A percentile compares a stretch with the other conserved stretches of the same genome.
phyloP scores from a whole-genome alignment of 768 basidiomycete genomes.

The Strobilomyces dryophilus region DNA sequence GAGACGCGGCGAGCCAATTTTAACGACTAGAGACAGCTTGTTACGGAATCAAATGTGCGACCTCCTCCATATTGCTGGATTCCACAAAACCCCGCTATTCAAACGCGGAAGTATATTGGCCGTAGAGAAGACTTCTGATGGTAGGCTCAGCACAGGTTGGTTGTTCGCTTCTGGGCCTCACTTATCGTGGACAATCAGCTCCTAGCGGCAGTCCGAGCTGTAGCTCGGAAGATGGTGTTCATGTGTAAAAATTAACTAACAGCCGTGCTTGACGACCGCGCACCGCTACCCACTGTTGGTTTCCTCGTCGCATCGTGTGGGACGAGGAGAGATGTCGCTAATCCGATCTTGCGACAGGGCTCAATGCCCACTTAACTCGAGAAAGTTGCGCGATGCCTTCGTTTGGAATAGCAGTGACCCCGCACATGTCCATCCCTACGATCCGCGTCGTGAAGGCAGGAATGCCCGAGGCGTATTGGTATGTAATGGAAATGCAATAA shows the following conservation, averaged over 20 bases:
- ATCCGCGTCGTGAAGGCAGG: constrained; percentile 19
- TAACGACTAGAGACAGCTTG: constrained; percentile 21
- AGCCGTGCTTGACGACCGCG: constrained; percentile 12
- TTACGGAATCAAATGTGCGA: constrained; percentile 23
- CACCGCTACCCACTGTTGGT: constrained; percentile 1
- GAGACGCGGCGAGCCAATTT: constrained; percentile 13
- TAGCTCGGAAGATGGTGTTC: neutral
- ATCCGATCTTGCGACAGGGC: constrained; percentile 1
- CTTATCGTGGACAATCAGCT: constrained; percentile 12
- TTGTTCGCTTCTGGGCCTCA: constrained; percentile 3
- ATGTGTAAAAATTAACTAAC: constrained; percentile 19
- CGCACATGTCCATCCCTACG: constrained; percentile 12
- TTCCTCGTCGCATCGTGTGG: constrained; percentile 8
- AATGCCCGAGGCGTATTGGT: constrained; percentile 17
- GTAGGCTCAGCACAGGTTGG: neutral
- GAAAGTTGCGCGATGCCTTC: constrained; percentile 11
- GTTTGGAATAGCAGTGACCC: neutral
- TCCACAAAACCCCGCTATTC: constrained; percentile 12
- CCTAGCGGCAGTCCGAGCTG: neutral
- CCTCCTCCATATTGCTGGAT: constrained; percentile 16
- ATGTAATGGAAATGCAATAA: constrained; percentile 7
- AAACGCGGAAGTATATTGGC: constrained; percentile 16
- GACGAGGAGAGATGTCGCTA: neutral
- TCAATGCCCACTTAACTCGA: neutral
- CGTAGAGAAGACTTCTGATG: neutral